Conservation (phyloP, 164 flowering plant species). For the Tetrastigma voinierianum region DNA sequence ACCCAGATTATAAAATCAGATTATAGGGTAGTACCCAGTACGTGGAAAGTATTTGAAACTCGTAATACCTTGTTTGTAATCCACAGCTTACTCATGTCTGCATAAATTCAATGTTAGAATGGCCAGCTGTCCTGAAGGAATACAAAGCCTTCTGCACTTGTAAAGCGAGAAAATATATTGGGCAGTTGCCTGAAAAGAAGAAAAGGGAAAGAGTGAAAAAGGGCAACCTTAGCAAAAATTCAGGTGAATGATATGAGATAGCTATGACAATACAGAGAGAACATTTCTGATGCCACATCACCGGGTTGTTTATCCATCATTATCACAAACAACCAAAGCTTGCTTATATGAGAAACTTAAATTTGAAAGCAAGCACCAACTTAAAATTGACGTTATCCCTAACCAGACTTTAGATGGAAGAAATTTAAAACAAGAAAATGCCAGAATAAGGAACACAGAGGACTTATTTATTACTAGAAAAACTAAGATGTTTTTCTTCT, state of each 20-base stretch:
- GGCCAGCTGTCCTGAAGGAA: conserved; percentile 90
- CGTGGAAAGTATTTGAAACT: not conserved
- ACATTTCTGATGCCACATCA: not conserved
- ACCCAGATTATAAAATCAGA: too few relatives aligned
- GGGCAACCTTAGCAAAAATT: not conserved
- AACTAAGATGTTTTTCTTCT: too few relatives aligned
- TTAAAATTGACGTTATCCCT: not conserved
- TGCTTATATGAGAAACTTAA: not conserved
- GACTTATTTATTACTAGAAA: too few relatives aligned
- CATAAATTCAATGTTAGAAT: conserved; percentile 97
- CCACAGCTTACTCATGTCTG: conserved; percentile 90
- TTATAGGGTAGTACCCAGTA: too few relatives aligned
- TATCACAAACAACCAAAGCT: not conserved
- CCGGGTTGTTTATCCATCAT: not conserved
- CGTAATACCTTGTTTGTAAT: conserved; percentile 74
- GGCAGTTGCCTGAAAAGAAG: conserved; percentile 60
- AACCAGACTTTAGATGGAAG: not conserved
- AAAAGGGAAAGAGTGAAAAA: too few relatives aligned
- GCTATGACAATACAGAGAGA: not conserved
- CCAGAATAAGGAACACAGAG: too few relatives aligned
- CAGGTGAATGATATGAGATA: not conserved
- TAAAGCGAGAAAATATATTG: conserved; percentile 57
- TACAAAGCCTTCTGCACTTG: conserved; percentile 91
- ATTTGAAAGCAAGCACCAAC: conserved; percentile 6
- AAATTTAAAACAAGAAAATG: too few relatives aligned